A percentile compares a stretch with the other conserved stretches of the same genome.
phyloP scores from a whole-genome alignment of 2,329 filamentous ascomycete genomes.

The Diaporthe vexans region DNA sequence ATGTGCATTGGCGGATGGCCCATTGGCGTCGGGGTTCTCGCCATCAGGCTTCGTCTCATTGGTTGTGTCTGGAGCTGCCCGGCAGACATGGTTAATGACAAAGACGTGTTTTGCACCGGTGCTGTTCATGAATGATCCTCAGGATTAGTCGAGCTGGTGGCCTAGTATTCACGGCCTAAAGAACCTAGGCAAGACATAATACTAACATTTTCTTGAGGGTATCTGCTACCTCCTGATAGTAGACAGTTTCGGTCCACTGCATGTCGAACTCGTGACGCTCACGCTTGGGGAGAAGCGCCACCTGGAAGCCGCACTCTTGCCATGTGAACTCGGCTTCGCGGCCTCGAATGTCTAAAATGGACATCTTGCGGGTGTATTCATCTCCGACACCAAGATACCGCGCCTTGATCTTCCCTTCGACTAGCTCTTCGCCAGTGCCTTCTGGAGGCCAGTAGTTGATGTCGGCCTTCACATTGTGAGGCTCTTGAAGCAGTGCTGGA shows the following conservation, averaged over 20 bases:
- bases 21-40: not conserved
- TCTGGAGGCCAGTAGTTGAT: conserved; percentile 24
- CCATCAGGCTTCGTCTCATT: conserved; percentile 9
- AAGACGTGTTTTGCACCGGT: conserved; percentile 8
- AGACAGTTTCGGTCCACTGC: not conserved
- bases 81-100: not conserved
- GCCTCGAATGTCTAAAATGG: not conserved
- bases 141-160: not conserved
- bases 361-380: conserved; percentile 10
- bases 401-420: conserved; percentile 11
- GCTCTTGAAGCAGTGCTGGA: not conserved
- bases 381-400: not conserved
- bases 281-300: not conserved
- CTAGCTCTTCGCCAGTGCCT: not conserved
- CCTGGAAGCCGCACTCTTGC: not conserved
- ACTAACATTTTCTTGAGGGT: not conserved
- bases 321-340: not conserved
- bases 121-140: not conserved
- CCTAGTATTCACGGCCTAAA: no score
- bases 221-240: not conserved
- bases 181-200: not conserved
- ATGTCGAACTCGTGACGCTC: conserved; percentile 14
- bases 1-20: conserved; percentile 7
- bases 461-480: not conserved
- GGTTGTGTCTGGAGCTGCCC: conserved; percentile 13